Conservation (phyloP, 371 early-diverging fungal species). For the Mucor plumbeus region DNA sequence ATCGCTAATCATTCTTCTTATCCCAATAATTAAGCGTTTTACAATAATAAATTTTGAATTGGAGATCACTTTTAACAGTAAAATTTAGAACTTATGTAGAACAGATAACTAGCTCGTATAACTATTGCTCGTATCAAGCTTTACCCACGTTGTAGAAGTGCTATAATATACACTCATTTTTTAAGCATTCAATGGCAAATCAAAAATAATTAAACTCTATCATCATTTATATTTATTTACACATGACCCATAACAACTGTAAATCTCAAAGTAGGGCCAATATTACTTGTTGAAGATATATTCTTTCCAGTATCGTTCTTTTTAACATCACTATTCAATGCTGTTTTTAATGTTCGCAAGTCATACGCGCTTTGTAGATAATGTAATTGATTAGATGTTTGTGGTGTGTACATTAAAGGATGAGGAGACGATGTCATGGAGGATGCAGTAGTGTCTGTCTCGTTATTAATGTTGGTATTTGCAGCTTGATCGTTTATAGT, state of each 20-base stretch:
- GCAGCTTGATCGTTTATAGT: not conserved
- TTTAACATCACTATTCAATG: not conserved
- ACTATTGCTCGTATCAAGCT: no score
- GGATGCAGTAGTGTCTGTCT: not conserved
- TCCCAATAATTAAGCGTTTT: no score
- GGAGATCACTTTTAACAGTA: no score
- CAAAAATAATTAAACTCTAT: no score
- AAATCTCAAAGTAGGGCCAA: conserved; percentile 37
- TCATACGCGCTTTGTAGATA: conserved; percentile 16
- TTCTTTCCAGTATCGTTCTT: not conserved
- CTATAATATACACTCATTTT: no score
- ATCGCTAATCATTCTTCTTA: no score
- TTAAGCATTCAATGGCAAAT: no score
- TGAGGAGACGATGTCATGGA: not conserved
- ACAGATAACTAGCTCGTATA: no score
- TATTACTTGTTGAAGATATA: conserved; percentile 5
- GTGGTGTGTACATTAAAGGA: conserved; percentile 14
- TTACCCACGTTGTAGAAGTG: no score
- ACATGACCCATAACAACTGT: conserved; percentile 58
- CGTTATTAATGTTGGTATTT: conserved; percentile 1
- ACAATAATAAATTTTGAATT: no score
- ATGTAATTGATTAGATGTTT: conserved; percentile 11
- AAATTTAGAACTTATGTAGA: no score
- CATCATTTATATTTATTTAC: conserved; percentile 19
- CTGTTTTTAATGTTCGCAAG: conserved; percentile 14